phyloP scores from a whole-genome alignment of 2,329 filamentous ascomycete species.

The Zymoseptoria tritici region DNA sequence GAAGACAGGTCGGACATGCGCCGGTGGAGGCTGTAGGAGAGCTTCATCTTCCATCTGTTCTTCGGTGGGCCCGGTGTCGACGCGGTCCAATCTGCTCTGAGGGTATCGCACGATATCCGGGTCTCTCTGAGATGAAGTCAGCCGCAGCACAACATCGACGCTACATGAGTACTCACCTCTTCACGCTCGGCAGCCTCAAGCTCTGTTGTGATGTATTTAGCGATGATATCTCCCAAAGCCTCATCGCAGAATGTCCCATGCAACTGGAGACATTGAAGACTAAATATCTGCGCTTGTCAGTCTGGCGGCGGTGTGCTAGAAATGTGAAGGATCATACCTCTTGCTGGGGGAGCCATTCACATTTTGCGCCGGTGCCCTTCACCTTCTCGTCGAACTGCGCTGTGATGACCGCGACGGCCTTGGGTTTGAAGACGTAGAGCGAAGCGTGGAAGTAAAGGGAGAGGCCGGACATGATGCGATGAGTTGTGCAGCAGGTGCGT shows the following conservation, averaged over 20 bases:
- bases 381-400: slow-evolving; percentile 14
- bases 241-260: slow-evolving; percentile 16
- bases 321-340: slow-evolving; percentile 7
- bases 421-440: slow-evolving; percentile 20
- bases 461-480: slow-evolving; percentile 12
- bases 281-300: slow-evolving; percentile 11
- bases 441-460: slow-evolving; percentile 23
- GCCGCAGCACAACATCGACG: not conserved
- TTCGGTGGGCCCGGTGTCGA: slow-evolving; percentile 8
- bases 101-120: slow-evolving; percentile 17
- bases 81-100: slow-evolving; percentile 15
- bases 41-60: slow-evolving; percentile 4
- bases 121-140: slow-evolving; percentile 5
- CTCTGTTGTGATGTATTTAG: slow-evolving; percentile 14
- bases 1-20: not conserved
- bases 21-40: not conserved
- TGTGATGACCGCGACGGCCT: slow-evolving; percentile 15
- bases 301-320: not conserved
- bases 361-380: slow-evolving; percentile 14
- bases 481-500: not conserved
- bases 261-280: slow-evolving; percentile 12
- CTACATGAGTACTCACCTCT: slow-evolving; percentile 4
- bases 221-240: slow-evolving; percentile 9
- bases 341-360: slow-evolving; percentile 13
- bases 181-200: slow-evolving; percentile 10